A percentile compares a stretch with the other conserved stretches of the same genome.
Evolutionary conservation across 352 stramenopile genomes (phyloP).

Genomic region (Phytophthora agathidicida): DNA sequence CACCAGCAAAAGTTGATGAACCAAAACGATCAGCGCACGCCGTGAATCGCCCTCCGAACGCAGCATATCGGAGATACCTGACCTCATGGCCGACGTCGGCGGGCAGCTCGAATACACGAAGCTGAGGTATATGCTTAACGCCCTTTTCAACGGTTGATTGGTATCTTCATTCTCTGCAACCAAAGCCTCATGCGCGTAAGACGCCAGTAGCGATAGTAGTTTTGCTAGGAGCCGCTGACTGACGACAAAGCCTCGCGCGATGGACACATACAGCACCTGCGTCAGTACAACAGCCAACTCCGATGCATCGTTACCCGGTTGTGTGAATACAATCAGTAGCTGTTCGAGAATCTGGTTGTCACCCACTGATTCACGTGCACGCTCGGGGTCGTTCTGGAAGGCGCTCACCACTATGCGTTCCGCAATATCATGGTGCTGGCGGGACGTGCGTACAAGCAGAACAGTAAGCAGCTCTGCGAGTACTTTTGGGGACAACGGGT

Average conservation of each 20-base stretch:
- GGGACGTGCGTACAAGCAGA: conserved; percentile 56
- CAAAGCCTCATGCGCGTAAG: conserved; percentile 11
- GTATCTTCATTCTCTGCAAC: not conserved
- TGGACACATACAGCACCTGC: conserved; percentile 60
- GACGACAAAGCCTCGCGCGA: conserved; percentile 48
- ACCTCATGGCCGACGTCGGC: conserved; percentile 26
- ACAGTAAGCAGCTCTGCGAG: conserved; percentile 70
- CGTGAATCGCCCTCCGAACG: conserved; percentile 42
- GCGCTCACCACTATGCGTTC: conserved; percentile 59
- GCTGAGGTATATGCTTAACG: conserved; percentile 60
- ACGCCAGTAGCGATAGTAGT: conserved; percentile 46
- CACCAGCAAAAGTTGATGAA: conserved; percentile 23
- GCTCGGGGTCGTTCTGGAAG: conserved; percentile 43
- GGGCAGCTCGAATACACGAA: conserved; percentile 46
- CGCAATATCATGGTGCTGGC: conserved; percentile 40
- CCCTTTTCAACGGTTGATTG: conserved; percentile 39
- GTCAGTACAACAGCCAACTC: conserved; percentile 49
- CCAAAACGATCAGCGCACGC: conserved; percentile 22
- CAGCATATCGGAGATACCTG: conserved; percentile 49
- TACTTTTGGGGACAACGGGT: conserved; percentile 53
- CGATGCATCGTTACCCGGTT: conserved; percentile 35
- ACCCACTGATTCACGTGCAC: conserved; percentile 50
- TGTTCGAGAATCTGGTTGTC: conserved; percentile 73
- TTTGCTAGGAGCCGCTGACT: conserved; percentile 65
- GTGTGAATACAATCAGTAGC: conserved; percentile 67